Evolutionary conservation across 108 stramenopile species (phyloP).

Genomic region (Epipyxis sp.): DNA sequence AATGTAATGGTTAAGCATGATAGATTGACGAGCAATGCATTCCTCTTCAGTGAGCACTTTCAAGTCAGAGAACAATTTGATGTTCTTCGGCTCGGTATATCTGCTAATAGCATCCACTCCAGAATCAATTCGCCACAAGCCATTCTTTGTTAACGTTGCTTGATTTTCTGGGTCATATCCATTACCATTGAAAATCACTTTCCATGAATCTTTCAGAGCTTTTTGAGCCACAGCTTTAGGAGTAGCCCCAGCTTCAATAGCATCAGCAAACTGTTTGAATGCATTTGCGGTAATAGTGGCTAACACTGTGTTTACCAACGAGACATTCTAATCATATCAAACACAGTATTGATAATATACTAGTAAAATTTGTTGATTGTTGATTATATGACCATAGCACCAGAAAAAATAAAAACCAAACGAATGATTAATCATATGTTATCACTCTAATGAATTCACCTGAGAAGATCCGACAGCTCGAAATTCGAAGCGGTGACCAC

Average conservation of each 20-base stretch:
- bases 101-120: conserved; percentile 82
- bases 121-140: conserved; percentile 85
- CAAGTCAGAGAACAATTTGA: conserved; percentile 81
- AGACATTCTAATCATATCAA: no score
- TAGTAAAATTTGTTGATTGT: no score
- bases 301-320: conserved; percentile 86
- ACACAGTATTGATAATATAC: no score
- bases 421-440: no score
- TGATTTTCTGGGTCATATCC: conserved; percentile 73
- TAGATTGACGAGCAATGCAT: conserved; percentile 72
- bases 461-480: conserved; percentile 91
- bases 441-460: no score
- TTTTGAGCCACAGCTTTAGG: conserved; percentile 67
- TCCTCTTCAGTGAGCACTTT: conserved; percentile 75
- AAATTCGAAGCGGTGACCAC: conserved; percentile 88
- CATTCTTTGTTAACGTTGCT: conserved; percentile 71
- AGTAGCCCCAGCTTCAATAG: conserved; percentile 72
- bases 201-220: conserved; percentile 76
- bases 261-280: conserved; percentile 78
- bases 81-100: conserved; percentile 74
- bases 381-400: no score
- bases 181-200: conserved; percentile 90
- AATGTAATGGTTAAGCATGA: conserved; percentile 85
- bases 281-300: conserved; percentile 86
- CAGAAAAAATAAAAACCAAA: no score